Percentiles rank a stretch among this genome's conserved stretches.
Conservation (phyloP, 2,329 filamentous ascomycete species). For the Colletotrichum euphorbiae region DNA sequence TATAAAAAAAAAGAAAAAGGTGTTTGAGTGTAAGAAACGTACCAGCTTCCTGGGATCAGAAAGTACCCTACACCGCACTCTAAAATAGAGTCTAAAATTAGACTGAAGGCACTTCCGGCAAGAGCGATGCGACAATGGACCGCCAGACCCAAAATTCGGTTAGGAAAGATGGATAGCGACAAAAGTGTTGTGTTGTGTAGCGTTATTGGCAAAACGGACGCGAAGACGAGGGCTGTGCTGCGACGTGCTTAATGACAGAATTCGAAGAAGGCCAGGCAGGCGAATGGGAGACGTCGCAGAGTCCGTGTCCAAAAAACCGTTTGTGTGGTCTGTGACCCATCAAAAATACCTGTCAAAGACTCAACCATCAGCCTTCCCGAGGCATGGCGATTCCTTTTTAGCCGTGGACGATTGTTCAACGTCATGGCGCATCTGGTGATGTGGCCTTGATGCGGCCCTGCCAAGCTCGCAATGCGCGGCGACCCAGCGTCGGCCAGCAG, state of each 20-base stretch:
- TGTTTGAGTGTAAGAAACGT: background rate
- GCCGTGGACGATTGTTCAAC: background rate
- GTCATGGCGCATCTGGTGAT: background rate
- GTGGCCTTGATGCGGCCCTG: constrained; percentile 14
- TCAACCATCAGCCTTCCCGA: background rate
- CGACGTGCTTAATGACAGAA: constrained; percentile 49
- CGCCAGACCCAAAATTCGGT: constrained; percentile 2
- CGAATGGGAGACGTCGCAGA: constrained; percentile 44
- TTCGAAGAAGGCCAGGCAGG: constrained; percentile 44
- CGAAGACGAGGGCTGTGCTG: constrained; percentile 49
- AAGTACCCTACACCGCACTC: constrained; percentile 11
- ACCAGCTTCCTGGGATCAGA: constrained; percentile 19
- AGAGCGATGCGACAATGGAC: background rate
- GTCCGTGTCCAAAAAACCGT: constrained; percentile 19
- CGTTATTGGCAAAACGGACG: constrained; percentile 1
- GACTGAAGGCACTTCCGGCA: background rate
- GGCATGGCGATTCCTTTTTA: background rate
- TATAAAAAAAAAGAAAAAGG: too few relatives aligned
- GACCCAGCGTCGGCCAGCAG: constrained; percentile 1
- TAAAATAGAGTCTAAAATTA: constrained; percentile 14
- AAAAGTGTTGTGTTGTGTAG: background rate
- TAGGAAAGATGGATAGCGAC: background rate
- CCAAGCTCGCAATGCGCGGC: constrained; percentile 5
- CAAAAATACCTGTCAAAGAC: constrained; percentile 4
- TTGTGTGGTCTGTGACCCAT: constrained; percentile 19